A percentile compares a stretch with the other conserved stretches of the same genome.
Conservation (phyloP, 2,329 filamentous ascomycete species). For the Aspergillaceae sp. region DNA sequence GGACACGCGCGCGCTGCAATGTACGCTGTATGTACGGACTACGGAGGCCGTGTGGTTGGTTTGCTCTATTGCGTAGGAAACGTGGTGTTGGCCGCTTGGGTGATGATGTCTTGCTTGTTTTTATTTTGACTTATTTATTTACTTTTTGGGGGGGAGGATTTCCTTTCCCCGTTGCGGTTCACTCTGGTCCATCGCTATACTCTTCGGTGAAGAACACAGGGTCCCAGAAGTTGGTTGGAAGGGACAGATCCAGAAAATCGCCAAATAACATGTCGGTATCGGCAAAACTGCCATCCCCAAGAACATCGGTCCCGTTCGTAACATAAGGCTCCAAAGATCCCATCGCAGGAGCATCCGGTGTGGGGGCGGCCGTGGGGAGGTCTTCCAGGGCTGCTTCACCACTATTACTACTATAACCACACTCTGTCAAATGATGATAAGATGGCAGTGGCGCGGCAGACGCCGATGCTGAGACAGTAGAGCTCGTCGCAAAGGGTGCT, state of each 20-base stretch:
- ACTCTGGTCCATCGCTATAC: background rate
- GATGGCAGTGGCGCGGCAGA: background rate
- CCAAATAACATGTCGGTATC: constrained; percentile 30
- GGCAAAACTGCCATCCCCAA: constrained; percentile 25
- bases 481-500: background rate
- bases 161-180: background rate
- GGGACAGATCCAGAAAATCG: constrained; percentile 27
- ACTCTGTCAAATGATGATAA: background rate
- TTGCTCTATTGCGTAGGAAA: too few relatives aligned
- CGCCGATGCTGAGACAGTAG: background rate
- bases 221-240: constrained; percentile 31
- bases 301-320: constrained; percentile 38
- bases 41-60: too few relatives aligned
- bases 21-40: too few relatives aligned
- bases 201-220: constrained; percentile 19
- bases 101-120: too few relatives aligned
- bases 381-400: too few relatives aligned
- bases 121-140: too few relatives aligned
- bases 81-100: too few relatives aligned
- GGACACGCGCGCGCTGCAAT: too few relatives aligned
- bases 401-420: background rate
- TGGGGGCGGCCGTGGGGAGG: background rate
- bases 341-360: background rate
- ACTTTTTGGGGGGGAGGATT: background rate
- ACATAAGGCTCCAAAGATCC: constrained; percentile 34